Conservation (phyloP, 2,329 filamentous ascomycete species). For the Alternaria conjuncta region DNA sequence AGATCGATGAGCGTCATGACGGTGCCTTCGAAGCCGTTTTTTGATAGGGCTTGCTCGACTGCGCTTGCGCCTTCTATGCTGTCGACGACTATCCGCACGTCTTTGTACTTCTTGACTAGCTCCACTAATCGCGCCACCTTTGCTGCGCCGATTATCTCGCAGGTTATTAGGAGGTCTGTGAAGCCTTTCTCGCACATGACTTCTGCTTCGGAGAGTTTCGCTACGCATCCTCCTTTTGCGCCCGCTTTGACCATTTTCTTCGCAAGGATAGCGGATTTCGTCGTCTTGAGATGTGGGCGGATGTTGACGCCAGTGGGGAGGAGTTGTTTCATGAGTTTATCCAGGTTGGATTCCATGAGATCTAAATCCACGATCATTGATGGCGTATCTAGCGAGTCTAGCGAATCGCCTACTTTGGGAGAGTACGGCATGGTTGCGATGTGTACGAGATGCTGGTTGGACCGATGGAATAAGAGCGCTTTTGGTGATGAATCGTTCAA, state of each 20-base stretch:
- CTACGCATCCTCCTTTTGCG: constrained; percentile 60
- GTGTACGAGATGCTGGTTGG: neutral
- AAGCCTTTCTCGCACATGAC: constrained; percentile 53
- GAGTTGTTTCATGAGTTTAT: constrained; percentile 55
- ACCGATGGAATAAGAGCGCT: neutral
- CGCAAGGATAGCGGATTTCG: constrained; percentile 57
- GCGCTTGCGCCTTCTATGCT: constrained; percentile 54
- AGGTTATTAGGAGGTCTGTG: constrained; percentile 59
- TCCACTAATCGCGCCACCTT: constrained; percentile 57
- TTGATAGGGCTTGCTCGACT: constrained; percentile 53
- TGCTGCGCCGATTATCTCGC: constrained; percentile 56
- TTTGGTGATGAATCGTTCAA: neutral
- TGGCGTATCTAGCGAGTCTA: constrained; percentile 59
- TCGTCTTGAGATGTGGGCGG: constrained; percentile 62
- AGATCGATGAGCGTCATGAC: constrained; percentile 57
- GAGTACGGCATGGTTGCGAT: constrained; percentile 40
- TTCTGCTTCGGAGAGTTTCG: constrained; percentile 57
- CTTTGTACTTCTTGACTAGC: constrained; percentile 49
- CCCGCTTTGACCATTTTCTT: constrained; percentile 54
- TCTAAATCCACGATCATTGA: constrained; percentile 63
- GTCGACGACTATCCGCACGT: constrained; percentile 58
- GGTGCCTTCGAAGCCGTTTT: constrained; percentile 46
- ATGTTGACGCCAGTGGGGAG: constrained; percentile 55
- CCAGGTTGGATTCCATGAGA: constrained; percentile 60
- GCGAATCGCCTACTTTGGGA: constrained; percentile 52